Percentiles rank a stretch among this genome's conserved stretches.
Evolutionary conservation across 345 rosid genomes (phyloP).

Genomic region (Xanthoceras sorbifolium): DNA sequence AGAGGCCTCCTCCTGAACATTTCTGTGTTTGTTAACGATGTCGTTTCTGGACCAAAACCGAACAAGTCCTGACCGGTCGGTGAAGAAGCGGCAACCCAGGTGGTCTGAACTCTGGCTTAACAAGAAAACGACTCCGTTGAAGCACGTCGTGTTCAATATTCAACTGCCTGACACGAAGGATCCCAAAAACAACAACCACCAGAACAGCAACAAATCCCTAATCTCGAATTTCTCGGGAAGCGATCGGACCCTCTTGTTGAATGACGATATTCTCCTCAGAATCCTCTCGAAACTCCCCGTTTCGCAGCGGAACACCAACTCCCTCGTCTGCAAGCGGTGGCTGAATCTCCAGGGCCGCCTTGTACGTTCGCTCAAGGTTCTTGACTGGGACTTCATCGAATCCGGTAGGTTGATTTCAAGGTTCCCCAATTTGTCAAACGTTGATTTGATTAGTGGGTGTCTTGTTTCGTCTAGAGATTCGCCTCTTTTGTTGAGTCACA

Average conservation of each 20-base stretch:
- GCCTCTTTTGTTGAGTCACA: slow-evolving; percentile 53
- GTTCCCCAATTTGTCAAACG: slow-evolving; percentile 68
- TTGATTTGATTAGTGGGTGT: slow-evolving; percentile 62
- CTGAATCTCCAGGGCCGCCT: slow-evolving; percentile 73
- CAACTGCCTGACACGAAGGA: slow-evolving; percentile 42
- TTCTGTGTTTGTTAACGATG: slow-evolving; percentile 34
- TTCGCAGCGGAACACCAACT: slow-evolving; percentile 54
- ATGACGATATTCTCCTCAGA: slow-evolving; percentile 72
- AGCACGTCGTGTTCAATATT: slow-evolving; percentile 55
- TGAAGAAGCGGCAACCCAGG: slow-evolving; percentile 52
- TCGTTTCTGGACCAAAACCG: slow-evolving; percentile 47
- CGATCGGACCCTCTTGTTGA: slow-evolving; percentile 70
- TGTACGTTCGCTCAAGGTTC: slow-evolving; percentile 55
- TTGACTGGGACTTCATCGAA: slow-evolving; percentile 70
- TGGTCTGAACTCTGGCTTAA: slow-evolving; percentile 70
- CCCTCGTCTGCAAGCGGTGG: slow-evolving; percentile 93
- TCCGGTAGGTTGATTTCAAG: slow-evolving; percentile 65
- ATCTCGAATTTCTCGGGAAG: slow-evolving; percentile 41
- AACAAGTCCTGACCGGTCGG: slow-evolving; percentile 36
- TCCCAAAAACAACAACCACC: slow-evolving; percentile 34
- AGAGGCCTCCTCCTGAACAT: neutral
- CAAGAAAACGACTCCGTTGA: slow-evolving; percentile 48
- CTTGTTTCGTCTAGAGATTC: slow-evolving; percentile 53
- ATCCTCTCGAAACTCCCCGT: slow-evolving; percentile 58
- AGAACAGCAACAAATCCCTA: slow-evolving; percentile 46